Conservation (phyloP, 495 filamentous ascomycete genomes). For the Penicillium turbatum region DNA sequence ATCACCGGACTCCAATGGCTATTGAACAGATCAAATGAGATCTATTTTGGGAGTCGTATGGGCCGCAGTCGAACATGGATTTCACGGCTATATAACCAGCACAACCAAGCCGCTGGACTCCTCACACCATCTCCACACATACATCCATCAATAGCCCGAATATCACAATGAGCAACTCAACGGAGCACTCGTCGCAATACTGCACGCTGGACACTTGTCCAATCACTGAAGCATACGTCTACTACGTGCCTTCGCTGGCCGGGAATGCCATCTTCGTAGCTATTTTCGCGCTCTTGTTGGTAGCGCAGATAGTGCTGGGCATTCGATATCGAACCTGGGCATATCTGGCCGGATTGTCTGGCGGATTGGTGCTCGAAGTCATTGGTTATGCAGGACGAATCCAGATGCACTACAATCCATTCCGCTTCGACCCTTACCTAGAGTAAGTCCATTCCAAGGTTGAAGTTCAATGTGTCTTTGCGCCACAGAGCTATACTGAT, state of each 20-base stretch:
- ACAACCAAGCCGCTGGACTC: neutral
- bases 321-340: constrained; percentile 30
- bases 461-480: neutral
- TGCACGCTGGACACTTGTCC: constrained; percentile 41
- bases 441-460: constrained; percentile 19
- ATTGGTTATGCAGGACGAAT: constrained; percentile 35
- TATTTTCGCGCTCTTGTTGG: constrained; percentile 26
- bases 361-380: constrained; percentile 32
- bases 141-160: neutral
- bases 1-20: neutral
- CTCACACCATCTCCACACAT: too few species aligned
- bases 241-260: constrained; percentile 33
- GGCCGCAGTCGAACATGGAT: neutral
- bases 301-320: constrained; percentile 24
- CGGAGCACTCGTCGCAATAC: constrained; percentile 1
- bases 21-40: neutral
- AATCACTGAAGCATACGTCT: constrained; percentile 24
- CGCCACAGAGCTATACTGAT: neutral
- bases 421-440: constrained; percentile 27
- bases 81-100: neutral
- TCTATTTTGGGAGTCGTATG: neutral
- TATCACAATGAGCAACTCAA: neutral
- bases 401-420: constrained; percentile 29
- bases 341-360: constrained; percentile 21
- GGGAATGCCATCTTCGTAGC: constrained; percentile 37